These are phyloP conservation scores for Grosmannia penicillata DNA, from an alignment of 2,329 filamentous ascomycete genomes.

Conservation along the genomic window DNA sequence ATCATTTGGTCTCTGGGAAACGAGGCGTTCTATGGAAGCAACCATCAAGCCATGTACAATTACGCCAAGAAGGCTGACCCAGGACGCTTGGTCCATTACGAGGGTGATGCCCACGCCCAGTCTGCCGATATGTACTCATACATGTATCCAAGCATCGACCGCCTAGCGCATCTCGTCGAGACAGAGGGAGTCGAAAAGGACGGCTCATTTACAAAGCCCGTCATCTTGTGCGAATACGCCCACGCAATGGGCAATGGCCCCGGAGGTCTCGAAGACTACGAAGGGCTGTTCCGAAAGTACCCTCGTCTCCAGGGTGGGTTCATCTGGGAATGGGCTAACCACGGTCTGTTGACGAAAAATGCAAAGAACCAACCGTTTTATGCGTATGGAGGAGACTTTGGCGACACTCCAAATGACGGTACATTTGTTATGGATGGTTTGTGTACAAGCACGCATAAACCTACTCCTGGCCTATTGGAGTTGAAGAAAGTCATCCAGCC, in stretches of 20 bases:
- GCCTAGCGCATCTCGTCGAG: constrained; percentile 29
- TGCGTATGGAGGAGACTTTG: constrained; percentile 48
- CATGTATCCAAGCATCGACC: constrained; percentile 47
- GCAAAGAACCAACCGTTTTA: constrained; percentile 30
- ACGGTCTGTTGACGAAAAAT: constrained; percentile 35
- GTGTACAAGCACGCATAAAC: constrained; percentile 34
- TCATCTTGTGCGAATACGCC: constrained; percentile 43
- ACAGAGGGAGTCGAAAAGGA: constrained; percentile 25
- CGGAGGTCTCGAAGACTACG: constrained; percentile 53
- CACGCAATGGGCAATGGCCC: constrained; percentile 65
- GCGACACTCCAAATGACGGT: constrained; percentile 42
- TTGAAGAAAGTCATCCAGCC: constrained; percentile 44
- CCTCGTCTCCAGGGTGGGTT: constrained; percentile 51
- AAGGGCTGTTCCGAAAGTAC: constrained; percentile 45
- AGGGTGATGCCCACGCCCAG: constrained; percentile 44
- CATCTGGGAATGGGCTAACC: constrained; percentile 54
- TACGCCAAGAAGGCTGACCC: constrained; percentile 44
- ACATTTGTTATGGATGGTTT: constrained; percentile 51
- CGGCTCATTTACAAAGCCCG: constrained; percentile 36
- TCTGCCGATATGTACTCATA: constrained; percentile 51
- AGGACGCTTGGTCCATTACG: constrained; percentile 48
- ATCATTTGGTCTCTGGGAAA: constrained; percentile 64
- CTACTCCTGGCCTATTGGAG: constrained; percentile 41
- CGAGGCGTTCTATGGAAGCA: constrained; percentile 56
- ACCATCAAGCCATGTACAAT: constrained; percentile 53